phyloP scores from a whole-genome alignment of 2,329 filamentous ascomycete genomes.

The Clonostachys rhizophaga region DNA sequence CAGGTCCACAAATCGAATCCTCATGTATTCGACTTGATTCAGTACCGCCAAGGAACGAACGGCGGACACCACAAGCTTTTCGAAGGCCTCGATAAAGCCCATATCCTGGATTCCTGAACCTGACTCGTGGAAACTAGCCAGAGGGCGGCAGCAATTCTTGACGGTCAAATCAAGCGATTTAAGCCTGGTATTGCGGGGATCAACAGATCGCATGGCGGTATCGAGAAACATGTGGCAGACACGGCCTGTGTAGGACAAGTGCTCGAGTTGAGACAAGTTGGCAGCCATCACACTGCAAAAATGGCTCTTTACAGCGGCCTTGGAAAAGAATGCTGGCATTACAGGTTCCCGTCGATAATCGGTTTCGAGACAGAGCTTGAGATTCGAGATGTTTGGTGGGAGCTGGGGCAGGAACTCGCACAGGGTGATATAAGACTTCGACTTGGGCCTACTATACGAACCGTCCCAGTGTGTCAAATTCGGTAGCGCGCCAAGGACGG shows the following conservation, averaged over 20 bases:
- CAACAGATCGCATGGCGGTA: constrained; percentile 42
- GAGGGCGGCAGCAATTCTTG: constrained; percentile 66
- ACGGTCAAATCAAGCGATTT: constrained; percentile 68
- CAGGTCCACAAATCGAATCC: constrained; percentile 72
- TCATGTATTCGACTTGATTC: constrained; percentile 55
- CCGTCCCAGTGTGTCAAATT: constrained; percentile 59
- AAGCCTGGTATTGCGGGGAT: constrained; percentile 44
- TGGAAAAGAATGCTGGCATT: constrained; percentile 56
- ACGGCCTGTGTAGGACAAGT: constrained; percentile 68
- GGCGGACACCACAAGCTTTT: constrained; percentile 60
- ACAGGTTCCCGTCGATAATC: constrained; percentile 63
- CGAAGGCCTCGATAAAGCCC: constrained; percentile 68
- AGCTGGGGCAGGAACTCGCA: constrained; percentile 52
- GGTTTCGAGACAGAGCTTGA: constrained; percentile 67
- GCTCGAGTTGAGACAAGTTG: constrained; percentile 57
- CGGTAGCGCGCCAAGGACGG: constrained; percentile 58
- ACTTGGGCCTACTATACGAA: constrained; percentile 68
- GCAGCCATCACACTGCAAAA: constrained; percentile 61
- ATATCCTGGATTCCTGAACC: constrained; percentile 69
- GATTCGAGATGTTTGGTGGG: constrained; percentile 53
- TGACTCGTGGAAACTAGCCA: constrained; percentile 50
- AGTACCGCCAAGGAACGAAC: constrained; percentile 57
- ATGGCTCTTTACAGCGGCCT: constrained; percentile 55
- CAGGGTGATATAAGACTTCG: constrained; percentile 68
- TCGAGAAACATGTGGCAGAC: constrained; percentile 68